These are phyloP conservation scores for Dryas alaskensis DNA, from an alignment of 306 rosid species.

Conservation along the genomic window DNA sequence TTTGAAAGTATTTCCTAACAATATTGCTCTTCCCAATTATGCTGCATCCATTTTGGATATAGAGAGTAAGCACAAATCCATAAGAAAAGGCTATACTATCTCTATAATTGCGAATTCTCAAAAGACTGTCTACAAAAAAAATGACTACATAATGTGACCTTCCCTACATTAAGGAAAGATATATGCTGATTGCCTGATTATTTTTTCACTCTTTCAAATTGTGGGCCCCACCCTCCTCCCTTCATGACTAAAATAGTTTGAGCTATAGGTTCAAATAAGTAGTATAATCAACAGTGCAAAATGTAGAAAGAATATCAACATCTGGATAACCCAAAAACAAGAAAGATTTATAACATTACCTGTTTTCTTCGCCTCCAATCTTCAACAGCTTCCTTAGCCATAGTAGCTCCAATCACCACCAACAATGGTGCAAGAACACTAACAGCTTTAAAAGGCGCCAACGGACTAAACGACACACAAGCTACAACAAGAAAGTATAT, in stretches of 20 bases:
- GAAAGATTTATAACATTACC: conserved; percentile 31
- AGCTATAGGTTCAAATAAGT: not conserved
- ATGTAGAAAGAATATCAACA: not conserved
- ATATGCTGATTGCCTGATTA: not conserved
- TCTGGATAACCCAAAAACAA: conserved; percentile 7
- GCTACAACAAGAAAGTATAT: conserved; percentile 83
- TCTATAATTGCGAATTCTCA: not conserved
- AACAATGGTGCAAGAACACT: conserved; percentile 67
- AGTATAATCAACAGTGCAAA: not conserved
- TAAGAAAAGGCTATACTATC: not conserved
- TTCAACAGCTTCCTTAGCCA: conserved; percentile 88
- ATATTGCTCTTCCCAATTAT: not conserved
- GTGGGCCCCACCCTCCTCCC: not conserved
- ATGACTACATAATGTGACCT: not conserved
- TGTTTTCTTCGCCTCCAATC: conserved; percentile 95
- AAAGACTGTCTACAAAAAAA: not conserved
- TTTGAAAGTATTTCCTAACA: not conserved
- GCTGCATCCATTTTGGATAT: not conserved
- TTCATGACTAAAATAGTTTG: not conserved
- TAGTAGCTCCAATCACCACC: conserved; percentile 76
- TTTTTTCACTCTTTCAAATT: not conserved
- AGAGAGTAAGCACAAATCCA: not conserved
- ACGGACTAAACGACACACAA: conserved; percentile 75
- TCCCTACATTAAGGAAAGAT: not conserved
- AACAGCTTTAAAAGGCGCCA: conserved; percentile 67